phyloP scores from a whole-genome alignment of 805 yeast species.

The Yarrowia sp. region DNA sequence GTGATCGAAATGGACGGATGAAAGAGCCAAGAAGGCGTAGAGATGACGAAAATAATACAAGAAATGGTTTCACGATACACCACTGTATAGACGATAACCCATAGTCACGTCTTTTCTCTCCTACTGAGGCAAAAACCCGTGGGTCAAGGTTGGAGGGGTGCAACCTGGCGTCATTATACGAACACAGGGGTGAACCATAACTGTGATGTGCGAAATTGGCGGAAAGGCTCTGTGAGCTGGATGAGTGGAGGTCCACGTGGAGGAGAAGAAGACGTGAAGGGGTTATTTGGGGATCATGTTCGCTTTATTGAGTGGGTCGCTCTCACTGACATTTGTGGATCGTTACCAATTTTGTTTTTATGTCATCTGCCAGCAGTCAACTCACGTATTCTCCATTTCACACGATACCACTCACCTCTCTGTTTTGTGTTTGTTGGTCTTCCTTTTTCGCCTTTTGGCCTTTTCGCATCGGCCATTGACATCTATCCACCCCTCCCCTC shows the following conservation, averaged over 20 bases:
- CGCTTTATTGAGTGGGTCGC: neutral
- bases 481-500: conserved; percentile 29
- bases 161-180: conserved; percentile 29
- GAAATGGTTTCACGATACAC: no score
- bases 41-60: no score
- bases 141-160: conserved; percentile 29
- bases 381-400: no score
- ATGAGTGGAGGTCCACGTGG: neutral
- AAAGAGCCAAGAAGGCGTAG: no score
- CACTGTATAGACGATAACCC: no score
- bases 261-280: no score
- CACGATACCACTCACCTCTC: neutral
- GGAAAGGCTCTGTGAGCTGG: conserved; percentile 1
- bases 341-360: no score
- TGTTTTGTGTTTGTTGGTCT: neutral
- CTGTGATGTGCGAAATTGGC: conserved; percentile 22
- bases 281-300: no score
- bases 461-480: conserved; percentile 5
- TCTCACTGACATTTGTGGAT: no score
- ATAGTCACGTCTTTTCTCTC: neutral
- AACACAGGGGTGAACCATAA: conserved; percentile 38
- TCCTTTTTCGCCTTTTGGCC: neutral
- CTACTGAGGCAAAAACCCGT: conserved; percentile 17
- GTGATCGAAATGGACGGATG: no score
- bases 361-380: no score